A percentile compares a stretch with the other conserved stretches of the same genome.
Evolutionary conservation across 768 basidiomycete species (phyloP).

Genomic region (Ephemerocybe angulata): DNA sequence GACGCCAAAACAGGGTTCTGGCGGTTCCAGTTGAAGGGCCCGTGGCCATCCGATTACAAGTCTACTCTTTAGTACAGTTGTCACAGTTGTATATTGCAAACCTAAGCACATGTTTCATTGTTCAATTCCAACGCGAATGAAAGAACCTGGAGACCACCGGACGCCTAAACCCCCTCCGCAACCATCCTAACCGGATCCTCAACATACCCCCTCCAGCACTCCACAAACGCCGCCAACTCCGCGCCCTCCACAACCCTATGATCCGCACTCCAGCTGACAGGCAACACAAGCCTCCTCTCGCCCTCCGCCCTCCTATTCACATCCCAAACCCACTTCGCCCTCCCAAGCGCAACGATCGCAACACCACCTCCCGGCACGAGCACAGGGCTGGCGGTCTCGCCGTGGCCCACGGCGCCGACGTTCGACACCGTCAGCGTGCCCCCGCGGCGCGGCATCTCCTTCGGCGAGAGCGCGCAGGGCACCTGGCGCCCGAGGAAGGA

Average conservation of each 20-base stretch:
- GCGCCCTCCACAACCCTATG: conserved; percentile 88
- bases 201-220: conserved; percentile 78
- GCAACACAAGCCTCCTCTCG: conserved; percentile 31
- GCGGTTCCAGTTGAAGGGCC: no score
- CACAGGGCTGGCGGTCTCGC: conserved; percentile 68
- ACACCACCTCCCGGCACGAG: conserved; percentile 81
- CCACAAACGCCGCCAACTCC: conserved; percentile 84
- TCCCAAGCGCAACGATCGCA: conserved; percentile 78
- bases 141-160: no score
- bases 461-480: conserved; percentile 58
- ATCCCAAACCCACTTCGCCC: conserved; percentile 76
- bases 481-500: conserved; percentile 62
- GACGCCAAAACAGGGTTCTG: no score
- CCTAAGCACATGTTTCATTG: no score
- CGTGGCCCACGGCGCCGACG: conserved; percentile 74
- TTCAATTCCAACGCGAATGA: no score
- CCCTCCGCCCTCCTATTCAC: conserved; percentile 38
- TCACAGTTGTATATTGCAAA: no score
- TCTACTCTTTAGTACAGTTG: no score
- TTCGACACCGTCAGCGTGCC: conserved; percentile 82
- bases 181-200: conserved; percentile 71
- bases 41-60: no score
- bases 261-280: conserved; percentile 81
- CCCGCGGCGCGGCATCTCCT: conserved; percentile 71
- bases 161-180: conserved; percentile 49